Evolutionary conservation across 495 filamentous ascomycete species (phyloP).

Genomic region (Aspergillus steynii): DNA sequence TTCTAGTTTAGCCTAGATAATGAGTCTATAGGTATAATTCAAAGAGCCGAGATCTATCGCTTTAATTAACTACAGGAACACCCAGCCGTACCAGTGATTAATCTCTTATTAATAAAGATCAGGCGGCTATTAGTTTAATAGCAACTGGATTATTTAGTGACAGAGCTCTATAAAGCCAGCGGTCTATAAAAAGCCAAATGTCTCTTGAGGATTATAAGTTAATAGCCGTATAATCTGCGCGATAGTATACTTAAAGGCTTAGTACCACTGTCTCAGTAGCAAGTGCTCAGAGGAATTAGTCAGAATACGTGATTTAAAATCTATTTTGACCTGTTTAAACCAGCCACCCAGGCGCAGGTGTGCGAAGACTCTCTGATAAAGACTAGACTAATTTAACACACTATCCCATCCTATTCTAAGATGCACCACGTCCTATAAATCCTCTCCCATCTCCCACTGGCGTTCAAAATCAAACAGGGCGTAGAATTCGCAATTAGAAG

Average conservation of each 20-base stretch:
- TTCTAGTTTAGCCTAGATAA: conserved; percentile 63
- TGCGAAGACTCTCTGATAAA: conserved; percentile 71
- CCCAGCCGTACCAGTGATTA: conserved; percentile 84
- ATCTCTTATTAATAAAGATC: conserved; percentile 68
- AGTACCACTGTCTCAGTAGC: conserved; percentile 64
- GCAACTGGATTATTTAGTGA: conserved; percentile 69
- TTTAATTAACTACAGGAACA: conserved; percentile 69
- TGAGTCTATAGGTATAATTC: conserved; percentile 61
- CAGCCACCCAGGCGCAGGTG: conserved; percentile 82
- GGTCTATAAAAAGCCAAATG: conserved; percentile 59
- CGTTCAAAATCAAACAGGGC: conserved; percentile 74
- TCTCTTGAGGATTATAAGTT: conserved; percentile 60
- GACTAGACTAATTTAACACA: conserved; percentile 71
- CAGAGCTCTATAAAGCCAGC: conserved; percentile 84
- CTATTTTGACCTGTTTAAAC: conserved; percentile 90
- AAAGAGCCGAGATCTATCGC: conserved; percentile 74
- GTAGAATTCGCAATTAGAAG: conserved; percentile 67
- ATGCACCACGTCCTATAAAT: conserved; percentile 85
- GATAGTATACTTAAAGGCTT: conserved; percentile 69
- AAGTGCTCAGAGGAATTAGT: conserved; percentile 59
- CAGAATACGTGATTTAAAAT: conserved; percentile 74
- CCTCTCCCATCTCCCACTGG: conserved; percentile 70
- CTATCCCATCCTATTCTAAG: conserved; percentile 77
- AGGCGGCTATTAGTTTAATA: conserved; percentile 75
- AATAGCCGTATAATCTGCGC: conserved; percentile 63